Evolutionary conservation across 208 protist genomes (phyloP), one percentile per base, ranked within the genome.

Genomic region (Trypanosomatidae sp.): DNA sequence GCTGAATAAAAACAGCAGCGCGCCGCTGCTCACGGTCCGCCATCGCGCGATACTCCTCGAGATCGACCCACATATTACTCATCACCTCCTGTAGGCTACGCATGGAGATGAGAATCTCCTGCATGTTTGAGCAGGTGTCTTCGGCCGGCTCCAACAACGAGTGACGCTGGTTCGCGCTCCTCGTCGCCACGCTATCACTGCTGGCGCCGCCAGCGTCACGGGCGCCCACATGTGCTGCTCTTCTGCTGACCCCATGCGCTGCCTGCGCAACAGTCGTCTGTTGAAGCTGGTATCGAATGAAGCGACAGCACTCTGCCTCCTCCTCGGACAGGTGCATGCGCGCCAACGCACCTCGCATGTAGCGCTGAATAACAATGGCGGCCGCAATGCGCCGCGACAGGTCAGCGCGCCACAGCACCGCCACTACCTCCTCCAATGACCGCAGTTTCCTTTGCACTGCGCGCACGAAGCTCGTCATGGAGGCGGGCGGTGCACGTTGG

Each of bases 401-500:
- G 77, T 91, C 86, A 36, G 83, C 79, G 64, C 78, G 79, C 84
- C 89, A 94, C 36, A 97, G 73, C 17, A 83, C 81, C 76, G 92
- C 81, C 76, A 93, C 84, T 25, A 94, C 84, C 66, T 71, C 72
- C 30, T 83, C 82, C 25, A 95, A 66, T 22, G 80, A 76, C 52
- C 83, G 87, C 59, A 94, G 71, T 44, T 95, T 95, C 60, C 85
- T 77, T 75, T 97, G 92, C 66, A 97, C 79, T 28, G 91, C 90
- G 12, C 77, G 76, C 52, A 97, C 77, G 5, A 93, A 74, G 12
- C 44, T 75, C 17, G 76, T 33, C 15, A 88, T 47, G n/a, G 69
- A 58, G 22, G 62, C 52, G 3, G 67, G 17, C n/a, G 69, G 49
- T 25, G 65, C 52, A n/a, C 46, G 62, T 39, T 79, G 69, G 30